These are phyloP conservation scores for Clitopilus hobsonii DNA, from an alignment of 768 basidiomycete species.

Conservation along the genomic window DNA sequence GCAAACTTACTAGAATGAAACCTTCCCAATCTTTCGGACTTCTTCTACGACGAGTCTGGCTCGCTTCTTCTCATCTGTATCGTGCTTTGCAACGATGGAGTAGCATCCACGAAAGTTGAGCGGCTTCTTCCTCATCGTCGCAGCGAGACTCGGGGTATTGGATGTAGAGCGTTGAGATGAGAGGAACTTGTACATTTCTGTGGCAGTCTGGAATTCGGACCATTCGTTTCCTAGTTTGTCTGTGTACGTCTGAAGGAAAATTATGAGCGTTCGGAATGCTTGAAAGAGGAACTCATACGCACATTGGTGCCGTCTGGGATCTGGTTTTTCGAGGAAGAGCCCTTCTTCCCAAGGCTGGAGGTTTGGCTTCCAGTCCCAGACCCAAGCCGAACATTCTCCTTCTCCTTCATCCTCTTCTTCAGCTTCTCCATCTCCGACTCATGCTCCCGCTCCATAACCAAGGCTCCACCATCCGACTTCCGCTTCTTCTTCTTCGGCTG, in stretches of 20 bases:
- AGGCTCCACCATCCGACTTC: no score
- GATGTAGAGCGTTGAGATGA: constrained; percentile 1
- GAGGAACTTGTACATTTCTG: constrained; percentile 20
- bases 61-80: constrained; percentile 18
- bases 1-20: constrained; percentile 23
- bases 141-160: constrained; percentile 5
- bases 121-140: not conserved
- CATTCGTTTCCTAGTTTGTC: not conserved
- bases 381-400: no score
- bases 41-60: constrained; percentile 20
- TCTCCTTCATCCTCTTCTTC: no score
- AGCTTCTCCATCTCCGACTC: no score
- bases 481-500: no score
- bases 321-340: no score
- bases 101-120: constrained; percentile 19
- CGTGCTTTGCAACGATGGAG: constrained; percentile 20
- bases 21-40: constrained; percentile 21
- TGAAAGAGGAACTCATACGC: no score
- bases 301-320: no score
- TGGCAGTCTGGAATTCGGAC: constrained; percentile 24
- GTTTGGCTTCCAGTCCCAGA: no score
- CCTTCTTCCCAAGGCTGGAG: no score
- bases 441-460: no score
- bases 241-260: not conserved
- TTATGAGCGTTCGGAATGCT: no score